phyloP scores from a whole-genome alignment of 345 rosid species.

The Cardamine chenopodiifolia region DNA sequence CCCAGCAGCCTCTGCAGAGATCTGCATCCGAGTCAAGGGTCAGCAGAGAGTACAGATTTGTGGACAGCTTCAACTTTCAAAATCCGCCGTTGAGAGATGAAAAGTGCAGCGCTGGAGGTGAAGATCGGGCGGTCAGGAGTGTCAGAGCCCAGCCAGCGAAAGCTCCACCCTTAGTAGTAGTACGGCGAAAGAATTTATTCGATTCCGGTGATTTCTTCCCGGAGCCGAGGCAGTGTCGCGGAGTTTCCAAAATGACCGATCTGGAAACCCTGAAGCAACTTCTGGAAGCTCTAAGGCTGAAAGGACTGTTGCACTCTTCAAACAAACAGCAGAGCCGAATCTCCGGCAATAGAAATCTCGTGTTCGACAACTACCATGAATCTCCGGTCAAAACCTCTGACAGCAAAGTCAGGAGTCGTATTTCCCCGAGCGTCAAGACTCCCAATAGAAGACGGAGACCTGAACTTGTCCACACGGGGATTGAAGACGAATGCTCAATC shows the following conservation, averaged over 20 bases:
- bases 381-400: slow-evolving; percentile 43
- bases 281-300: slow-evolving; percentile 84
- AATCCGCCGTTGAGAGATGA: slow-evolving; percentile 21
- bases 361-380: slow-evolving; percentile 43
- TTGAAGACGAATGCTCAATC: slow-evolving; percentile 56
- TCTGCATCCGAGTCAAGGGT: slow-evolving; percentile 92
- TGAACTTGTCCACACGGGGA: slow-evolving; percentile 40
- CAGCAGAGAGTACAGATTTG: slow-evolving; percentile 62
- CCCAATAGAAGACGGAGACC: slow-evolving; percentile 55
- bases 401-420: slow-evolving; percentile 45
- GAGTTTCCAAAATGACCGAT: slow-evolving; percentile 78
- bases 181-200: slow-evolving; percentile 60
- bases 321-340: slow-evolving; percentile 26
- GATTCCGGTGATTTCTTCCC: slow-evolving; percentile 89
- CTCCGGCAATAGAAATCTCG: slow-evolving; percentile 44
- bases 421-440: slow-evolving; percentile 45
- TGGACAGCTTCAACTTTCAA: slow-evolving; percentile 54
- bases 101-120: slow-evolving; percentile 17
- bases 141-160: slow-evolving; percentile 52
- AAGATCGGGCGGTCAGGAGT: slow-evolving; percentile 44
- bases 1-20: slow-evolving; percentile 76
- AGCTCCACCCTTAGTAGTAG: slow-evolving; percentile 41
- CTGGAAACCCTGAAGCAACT: slow-evolving; percentile 85
- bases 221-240: slow-evolving; percentile 60
- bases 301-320: slow-evolving; percentile 80